Evolutionary conservation across 768 basidiomycete genomes (phyloP).

Genomic region (Amyloporia xantha): DNA sequence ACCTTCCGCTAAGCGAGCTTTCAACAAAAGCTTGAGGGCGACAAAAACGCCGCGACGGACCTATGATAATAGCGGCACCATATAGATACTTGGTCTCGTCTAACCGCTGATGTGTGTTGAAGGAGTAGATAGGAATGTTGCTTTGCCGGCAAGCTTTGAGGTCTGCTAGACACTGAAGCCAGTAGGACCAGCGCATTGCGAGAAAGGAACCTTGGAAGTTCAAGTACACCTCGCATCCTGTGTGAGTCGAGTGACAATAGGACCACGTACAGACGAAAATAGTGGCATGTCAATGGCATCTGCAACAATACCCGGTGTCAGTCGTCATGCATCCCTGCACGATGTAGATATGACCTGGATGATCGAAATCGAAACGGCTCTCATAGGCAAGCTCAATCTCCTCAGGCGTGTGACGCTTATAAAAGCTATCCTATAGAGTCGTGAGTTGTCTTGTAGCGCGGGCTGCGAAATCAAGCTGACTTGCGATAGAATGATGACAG

Average conservation of each 20-base stretch:
- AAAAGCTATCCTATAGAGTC: slow-evolving; percentile 79
- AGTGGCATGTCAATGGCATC: slow-evolving; percentile 87
- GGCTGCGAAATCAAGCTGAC: slow-evolving; percentile 28
- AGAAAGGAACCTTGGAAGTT: neutral
- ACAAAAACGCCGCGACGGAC: slow-evolving; percentile 26
- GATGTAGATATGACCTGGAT: slow-evolving; percentile 40
- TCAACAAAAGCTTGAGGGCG: neutral
- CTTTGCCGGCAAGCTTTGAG: slow-evolving; percentile 78
- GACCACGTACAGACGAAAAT: slow-evolving; percentile 62
- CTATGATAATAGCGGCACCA: slow-evolving; percentile 88
- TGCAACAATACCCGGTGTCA: neutral
- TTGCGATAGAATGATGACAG: slow-evolving; percentile 88
- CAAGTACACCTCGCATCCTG: neutral
- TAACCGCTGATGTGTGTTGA: slow-evolving; percentile 79
- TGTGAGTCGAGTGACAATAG: neutral
- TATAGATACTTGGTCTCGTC: slow-evolving; percentile 83
- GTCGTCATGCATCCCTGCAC: neutral
- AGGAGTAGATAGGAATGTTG: slow-evolving; percentile 94
- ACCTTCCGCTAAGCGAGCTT: slow-evolving; percentile 61
- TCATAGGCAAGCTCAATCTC: slow-evolving; percentile 79
- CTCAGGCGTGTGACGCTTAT: slow-evolving; percentile 72
- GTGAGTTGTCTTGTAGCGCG: neutral
- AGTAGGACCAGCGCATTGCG: neutral
- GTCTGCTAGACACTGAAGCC: slow-evolving; percentile 68
- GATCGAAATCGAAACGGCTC: slow-evolving; percentile 81